Evolutionary conservation across 2,329 filamentous ascomycete genomes (phyloP), one percentile per base, ranked within the genome.

Genomic region (Stagonosporopsis rhizophila): DNA sequence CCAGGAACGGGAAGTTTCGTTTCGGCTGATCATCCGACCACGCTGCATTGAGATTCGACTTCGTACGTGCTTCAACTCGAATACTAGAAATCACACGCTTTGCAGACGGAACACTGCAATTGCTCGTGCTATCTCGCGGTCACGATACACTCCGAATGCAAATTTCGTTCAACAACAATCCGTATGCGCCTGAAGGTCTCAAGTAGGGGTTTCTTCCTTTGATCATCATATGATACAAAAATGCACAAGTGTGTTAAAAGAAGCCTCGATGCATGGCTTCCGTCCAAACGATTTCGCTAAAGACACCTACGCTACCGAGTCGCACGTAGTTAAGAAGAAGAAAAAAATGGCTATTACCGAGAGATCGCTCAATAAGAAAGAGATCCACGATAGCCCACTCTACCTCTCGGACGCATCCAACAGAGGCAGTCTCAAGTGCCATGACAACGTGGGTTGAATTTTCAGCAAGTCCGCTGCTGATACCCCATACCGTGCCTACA

Each of bases 141-240:
- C 32, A 47, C 20, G 38, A 19, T 30, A 39, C 22, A 47, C 11
- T 11, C 11, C 11, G 7, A 35, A 25, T 42, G 47, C 47, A 55
- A 62, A 58, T 64, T 62, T 60, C 62, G 68, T 69, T 70, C 67
- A 68, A 57, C 61, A 58, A 59, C 58, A 59, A 50, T 49, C 53
- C 30, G 52, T 49, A 52, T 58, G 47, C 47, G 57, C 59, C 59
- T 60, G 59, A 55, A 12, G 2, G 14, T 35, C 23, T 37, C 11
- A 14, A 38, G 37, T n/a, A 47, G 42, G 12, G 32, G 19, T 23
- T 2, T 34, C 44, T 19, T 51, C 37, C 37, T 51, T 44, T 14
- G 23, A 46, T 35, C 57, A 42, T 52, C 49, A 38, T 62, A 61
- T 61, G 45, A 55, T 61, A 61, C 60, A 60, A 57, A 40, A 55